Base-by-base conservation (phyloP, 2,329 filamentous ascomycete genomes). In the Neofusicoccum parvum region DNA sequence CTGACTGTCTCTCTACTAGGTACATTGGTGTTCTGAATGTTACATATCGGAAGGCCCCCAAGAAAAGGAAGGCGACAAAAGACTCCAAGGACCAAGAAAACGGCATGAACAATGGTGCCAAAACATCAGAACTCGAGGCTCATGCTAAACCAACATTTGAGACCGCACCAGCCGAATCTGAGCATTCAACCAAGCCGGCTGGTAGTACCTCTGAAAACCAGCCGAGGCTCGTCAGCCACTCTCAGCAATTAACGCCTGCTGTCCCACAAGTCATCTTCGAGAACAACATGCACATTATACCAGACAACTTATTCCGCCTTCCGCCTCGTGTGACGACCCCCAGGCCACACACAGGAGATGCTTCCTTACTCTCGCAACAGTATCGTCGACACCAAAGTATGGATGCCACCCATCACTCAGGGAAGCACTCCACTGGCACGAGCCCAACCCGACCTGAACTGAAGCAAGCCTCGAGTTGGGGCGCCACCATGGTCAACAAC, bases 1-100 rank as follows among this genome's bases (percentile, higher is more conserved):
- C 77, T 79, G 74, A 79, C 69, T 68, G 58, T 65, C 65, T 36
- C 66, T 70, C 27, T 68, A 65, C 62, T 76, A 96, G 92, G 75
- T 98, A 99, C 72, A 98, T 99, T 72, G 95, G 95, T 68, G 95
- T 99, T 48, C 81, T 99, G 59, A 98, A 97, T 76, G 94, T 97
- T 20, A 97, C 93, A 0, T 97, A 96, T 75, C 92, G 93, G 59
- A 97, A 96, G 75, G 88, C 89, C 66, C 83, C 87, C 1, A 92
- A 92, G 64, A 88, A 82, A 62, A 79, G 80, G 67, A 86, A 83
- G 73, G 75, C 76, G 32, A 49, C 36, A 12, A 65, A 65, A 43
- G 56, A 60, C 32, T 53, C 54, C 48, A 56, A 60, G 32, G 62
- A 56, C 41, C 32, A 48, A 41, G 59, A 62, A 12, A 11, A 27